Evolutionary conservation across 2,329 filamentous ascomycete genomes (phyloP), one percentile per base, ranked within the genome.

Genomic region (Parafenestella ontariensis): DNA sequence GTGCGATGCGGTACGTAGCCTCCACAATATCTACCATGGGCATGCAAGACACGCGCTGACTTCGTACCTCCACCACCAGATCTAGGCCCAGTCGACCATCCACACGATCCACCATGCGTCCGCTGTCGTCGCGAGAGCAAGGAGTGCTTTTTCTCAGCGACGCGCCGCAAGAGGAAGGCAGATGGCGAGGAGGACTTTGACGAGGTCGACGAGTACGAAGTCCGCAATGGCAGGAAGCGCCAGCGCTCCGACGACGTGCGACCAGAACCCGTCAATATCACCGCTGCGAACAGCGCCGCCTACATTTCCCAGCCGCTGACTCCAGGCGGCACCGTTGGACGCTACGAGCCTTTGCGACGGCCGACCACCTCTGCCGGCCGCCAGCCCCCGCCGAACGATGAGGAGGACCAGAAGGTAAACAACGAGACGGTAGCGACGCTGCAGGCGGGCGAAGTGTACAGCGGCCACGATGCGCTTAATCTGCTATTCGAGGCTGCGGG

Each of bases 131-230:
- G 95, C 64, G 95, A 99, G 81, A 92, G 89, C 79, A 98, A 98
- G 76, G 89, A 96, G 69, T 99, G 95, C 81, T 96, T 89, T 83
- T 99, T 99, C 81, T 96, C 92, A 59, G 91, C 92, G 18, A 98
- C 93, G 28, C 85, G 95, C 46, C 88, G 95, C 72, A 98, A 98
- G 86, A 87, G 92, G 73, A 96, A 95, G 82, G 86, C 79, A 23
- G 82, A 80, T 52, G 77, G 74, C 47, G 74, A 73, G 10, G 79
- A 80, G 8, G 78, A 77, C 26, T 62, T 68, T 7, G 77, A 81
- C 2, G 78, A 79, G 29, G 78, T 71, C 15, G 74, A 73, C 64
- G 88, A 91, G 60, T 91, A 91, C 73, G 85, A 89, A 54, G 73
- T 89, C 28, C 85, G 89, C 65, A 91, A 91, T 75, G 89, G 89